These are phyloP conservation scores for Diaporthe velutina DNA, from an alignment of 2,329 filamentous ascomycete genomes.

Conservation along the genomic window DNA sequence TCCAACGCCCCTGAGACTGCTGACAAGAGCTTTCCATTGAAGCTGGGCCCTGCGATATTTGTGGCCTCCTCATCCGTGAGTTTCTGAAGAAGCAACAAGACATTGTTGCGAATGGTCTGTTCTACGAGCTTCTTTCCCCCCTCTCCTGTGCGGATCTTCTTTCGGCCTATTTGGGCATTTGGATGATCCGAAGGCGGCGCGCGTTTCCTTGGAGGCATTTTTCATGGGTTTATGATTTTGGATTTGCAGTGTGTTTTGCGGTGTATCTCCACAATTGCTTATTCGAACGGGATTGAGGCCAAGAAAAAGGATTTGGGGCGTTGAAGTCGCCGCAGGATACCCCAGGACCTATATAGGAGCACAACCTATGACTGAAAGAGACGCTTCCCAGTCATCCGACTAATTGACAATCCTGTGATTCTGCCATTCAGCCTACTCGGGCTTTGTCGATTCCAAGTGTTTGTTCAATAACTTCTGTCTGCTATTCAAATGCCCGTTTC, in stretches of 20 bases:
- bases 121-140: neutral
- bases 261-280: neutral
- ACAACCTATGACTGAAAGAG: neutral
- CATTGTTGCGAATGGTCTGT: neutral
- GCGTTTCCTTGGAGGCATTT: neutral
- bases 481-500: neutral
- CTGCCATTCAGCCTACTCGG: rapidly evolving
- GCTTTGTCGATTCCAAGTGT: neutral
- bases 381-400: neutral
- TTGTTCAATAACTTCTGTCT: neutral
- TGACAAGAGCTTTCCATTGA: neutral
- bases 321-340: neutral
- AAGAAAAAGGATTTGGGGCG: neutral
- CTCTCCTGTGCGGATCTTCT: neutral
- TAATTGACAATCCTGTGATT: neutral
- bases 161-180: neutral
- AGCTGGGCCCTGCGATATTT: neutral
- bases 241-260: no score
- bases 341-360: neutral
- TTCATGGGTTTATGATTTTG: rapidly evolving
- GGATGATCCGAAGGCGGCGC: neutral
- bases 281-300: neutral
- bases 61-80: neutral
- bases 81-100: neutral
- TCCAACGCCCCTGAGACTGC: neutral